phyloP scores from a whole-genome alignment of 257 asterid species.

The Ilex aquifolium region DNA sequence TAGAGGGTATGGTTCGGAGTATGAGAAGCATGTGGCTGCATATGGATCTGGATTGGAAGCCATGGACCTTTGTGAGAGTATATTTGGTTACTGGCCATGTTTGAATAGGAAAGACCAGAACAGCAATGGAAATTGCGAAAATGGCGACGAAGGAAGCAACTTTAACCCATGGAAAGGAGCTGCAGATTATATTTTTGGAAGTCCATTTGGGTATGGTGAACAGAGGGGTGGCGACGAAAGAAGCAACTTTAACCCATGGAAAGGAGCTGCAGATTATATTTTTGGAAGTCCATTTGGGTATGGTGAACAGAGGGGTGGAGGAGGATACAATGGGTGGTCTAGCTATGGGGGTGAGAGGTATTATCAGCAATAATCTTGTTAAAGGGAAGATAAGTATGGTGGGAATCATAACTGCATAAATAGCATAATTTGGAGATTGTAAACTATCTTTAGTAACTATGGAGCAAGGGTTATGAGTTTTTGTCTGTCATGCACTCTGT shows the following conservation, averaged over 20 bases:
- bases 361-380: slow-evolving; percentile 7
- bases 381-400: background rate
- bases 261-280: slow-evolving; percentile 61
- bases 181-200: slow-evolving; percentile 80
- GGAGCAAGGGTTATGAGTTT: too few species aligned
- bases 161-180: slow-evolving; percentile 55
- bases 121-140: slow-evolving; percentile 12
- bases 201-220: slow-evolving; percentile 29
- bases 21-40: slow-evolving; percentile 21
- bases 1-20: slow-evolving; percentile 22
- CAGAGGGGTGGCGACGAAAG: slow-evolving; percentile 27
- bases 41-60: slow-evolving; percentile 85
- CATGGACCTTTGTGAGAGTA: slow-evolving; percentile 61
- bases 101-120: slow-evolving; percentile 34
- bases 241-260: slow-evolving; percentile 48
- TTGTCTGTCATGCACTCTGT: too few species aligned
- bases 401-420: slow-evolving; percentile 9
- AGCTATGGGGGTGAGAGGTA: background rate
- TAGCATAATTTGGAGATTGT: background rate
- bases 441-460: too few species aligned
- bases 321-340: too few species aligned
- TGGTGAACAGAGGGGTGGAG: slow-evolving; percentile 17
- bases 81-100: slow-evolving; percentile 95
- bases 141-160: slow-evolving; percentile 23
- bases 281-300: slow-evolving; percentile 51